Base-by-base conservation (phyloP, 225 moss, liverwort and hornwort genomes). In the Pseudoscleropodium purum region DNA sequence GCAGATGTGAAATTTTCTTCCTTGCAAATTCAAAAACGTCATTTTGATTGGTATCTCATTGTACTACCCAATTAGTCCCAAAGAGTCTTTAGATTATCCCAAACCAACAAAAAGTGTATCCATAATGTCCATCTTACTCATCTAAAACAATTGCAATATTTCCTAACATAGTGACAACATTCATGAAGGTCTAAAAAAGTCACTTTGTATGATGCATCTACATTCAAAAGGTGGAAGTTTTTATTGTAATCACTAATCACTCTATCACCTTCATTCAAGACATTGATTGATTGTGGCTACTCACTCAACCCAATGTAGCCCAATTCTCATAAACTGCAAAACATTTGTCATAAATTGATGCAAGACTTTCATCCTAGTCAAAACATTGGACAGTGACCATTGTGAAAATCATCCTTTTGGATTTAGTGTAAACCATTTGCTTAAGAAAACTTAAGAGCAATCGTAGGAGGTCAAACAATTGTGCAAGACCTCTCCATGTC, bases 371-470 rank as follows among this genome's bases (percentile, higher is more conserved):
- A 20, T 0, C 2, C 2, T 31, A 7, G 5, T 23, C 4, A 21
- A 10, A 33, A 51, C 2, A 2, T 49, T 0, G 0, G 0, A 0
- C 47, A 47, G 0, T 31, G 4, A 7, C 6, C 18, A 75, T 19
- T 0, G 2, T 19, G 5, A 0, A 19, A 75, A 75, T 47, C 11
- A 19, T 31, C 31, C 0, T 18, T 31, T 11, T 5, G 2, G 18
- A 17, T 54, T 6, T 54, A 54, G 0, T 31, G 1, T 30, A 0
- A 30, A 75, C 4, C 31, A 19, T 5, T 33, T 31, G 4, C 19
- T 33, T 75, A 33, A 20, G 6, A 56, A 56, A 56, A 56, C 18
- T 7, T 18, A 56, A 18, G 18, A 56, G 56, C 56, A 27, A 6
- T 5, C 16, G 10, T 43, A 17, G 1, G 10, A 43, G 5, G 18